Conservation (phyloP, 345 rosid genomes). For the Cardamine chenopodiifolia region DNA sequence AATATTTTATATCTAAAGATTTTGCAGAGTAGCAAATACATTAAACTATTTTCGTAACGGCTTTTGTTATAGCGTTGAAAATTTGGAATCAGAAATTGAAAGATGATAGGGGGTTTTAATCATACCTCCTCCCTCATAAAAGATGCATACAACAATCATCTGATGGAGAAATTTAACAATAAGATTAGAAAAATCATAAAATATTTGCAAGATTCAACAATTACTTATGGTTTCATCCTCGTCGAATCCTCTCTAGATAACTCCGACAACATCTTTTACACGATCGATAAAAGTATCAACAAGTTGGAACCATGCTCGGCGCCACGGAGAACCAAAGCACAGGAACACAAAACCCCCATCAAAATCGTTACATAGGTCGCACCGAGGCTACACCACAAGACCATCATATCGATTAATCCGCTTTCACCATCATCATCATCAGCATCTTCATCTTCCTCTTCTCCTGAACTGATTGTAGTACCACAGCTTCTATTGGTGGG, state of each 20-base stretch:
- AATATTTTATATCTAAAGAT: background rate
- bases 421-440: too few relatives aligned
- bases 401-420: constrained; percentile 12
- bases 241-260: constrained; percentile 7
- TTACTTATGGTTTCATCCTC: background rate
- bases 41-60: background rate
- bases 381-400: constrained; percentile 27
- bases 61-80: background rate
- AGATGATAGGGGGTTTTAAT: too few relatives aligned
- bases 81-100: background rate
- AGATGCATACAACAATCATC: background rate
- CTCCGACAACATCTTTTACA: constrained; percentile 12
- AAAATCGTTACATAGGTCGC: constrained; percentile 28
- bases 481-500: constrained; percentile 25
- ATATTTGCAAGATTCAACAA: background rate
- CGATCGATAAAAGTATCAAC: constrained; percentile 20
- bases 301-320: constrained; percentile 20
- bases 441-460: background rate
- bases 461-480: background rate
- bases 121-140: background rate
- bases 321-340: constrained; percentile 29
- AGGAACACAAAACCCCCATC: constrained; percentile 7
- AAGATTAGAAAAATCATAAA: too few relatives aligned
- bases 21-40: background rate
- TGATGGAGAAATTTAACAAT: too few relatives aligned